Conservation (phyloP, 441 rosid genomes). For the Pelargonium myrrhifolium region DNA sequence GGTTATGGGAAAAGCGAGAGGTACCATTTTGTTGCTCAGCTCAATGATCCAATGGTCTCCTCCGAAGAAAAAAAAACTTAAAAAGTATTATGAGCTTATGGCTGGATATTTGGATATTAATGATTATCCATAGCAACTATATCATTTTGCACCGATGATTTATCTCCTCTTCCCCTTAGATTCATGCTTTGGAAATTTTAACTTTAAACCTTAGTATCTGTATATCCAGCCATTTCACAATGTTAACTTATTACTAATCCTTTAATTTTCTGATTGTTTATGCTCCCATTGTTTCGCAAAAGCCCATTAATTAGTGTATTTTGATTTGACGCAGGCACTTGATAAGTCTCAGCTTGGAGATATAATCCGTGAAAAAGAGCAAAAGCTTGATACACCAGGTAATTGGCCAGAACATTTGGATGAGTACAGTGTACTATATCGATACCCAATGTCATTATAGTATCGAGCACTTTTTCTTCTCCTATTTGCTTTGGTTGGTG, state of each 20-base stretch:
- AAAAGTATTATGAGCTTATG: too few species aligned
- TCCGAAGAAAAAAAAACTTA: too few species aligned
- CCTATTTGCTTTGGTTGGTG: background rate
- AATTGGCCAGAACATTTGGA: slow-evolving; percentile 5
- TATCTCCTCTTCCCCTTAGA: background rate
- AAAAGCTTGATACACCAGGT: slow-evolving; percentile 90
- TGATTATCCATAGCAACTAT: background rate
- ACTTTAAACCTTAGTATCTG: background rate
- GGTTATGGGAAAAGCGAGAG: too few species aligned
- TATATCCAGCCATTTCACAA: background rate
- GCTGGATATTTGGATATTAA: too few species aligned
- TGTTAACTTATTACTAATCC: background rate
- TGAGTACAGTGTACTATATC: too few species aligned
- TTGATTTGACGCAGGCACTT: slow-evolving; percentile 55
- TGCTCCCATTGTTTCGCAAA: background rate
- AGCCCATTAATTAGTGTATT: slow-evolving; percentile 5
- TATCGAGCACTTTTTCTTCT: background rate
- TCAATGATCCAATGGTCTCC: too few species aligned
- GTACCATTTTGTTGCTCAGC: too few species aligned
- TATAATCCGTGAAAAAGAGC: slow-evolving; percentile 73
- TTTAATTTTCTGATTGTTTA: slow-evolving; percentile 10
- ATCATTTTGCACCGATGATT: too few species aligned
- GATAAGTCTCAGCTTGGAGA: slow-evolving; percentile 95
- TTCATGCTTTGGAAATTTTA: background rate
- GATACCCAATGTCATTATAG: background rate